Percentiles rank a stretch among this genome's conserved stretches.
These are phyloP conservation scores for Moricandia moricandioides DNA, from an alignment of 345 rosid species.

Conservation along the genomic window DNA sequence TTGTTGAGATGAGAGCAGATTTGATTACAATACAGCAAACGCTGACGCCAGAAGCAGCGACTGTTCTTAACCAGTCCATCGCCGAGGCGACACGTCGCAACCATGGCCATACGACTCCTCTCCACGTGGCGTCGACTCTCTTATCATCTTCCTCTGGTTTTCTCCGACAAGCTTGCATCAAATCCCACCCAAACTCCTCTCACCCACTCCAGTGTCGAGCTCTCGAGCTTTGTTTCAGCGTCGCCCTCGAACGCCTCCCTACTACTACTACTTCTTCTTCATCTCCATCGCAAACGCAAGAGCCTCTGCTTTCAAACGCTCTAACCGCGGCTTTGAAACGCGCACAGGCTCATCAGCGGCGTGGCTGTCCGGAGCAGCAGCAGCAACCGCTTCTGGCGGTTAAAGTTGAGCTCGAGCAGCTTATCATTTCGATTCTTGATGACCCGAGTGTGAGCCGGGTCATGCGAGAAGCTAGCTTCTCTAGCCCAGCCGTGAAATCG, in stretches of 20 bases:
- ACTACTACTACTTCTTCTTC: conserved; percentile 48
- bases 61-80: conserved; percentile 77
- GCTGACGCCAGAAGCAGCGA: conserved; percentile 94
- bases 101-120: conserved; percentile 94
- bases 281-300: conserved; percentile 33
- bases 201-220: conserved; percentile 99
- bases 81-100: conserved; percentile 88
- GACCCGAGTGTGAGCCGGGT: conserved; percentile 97
- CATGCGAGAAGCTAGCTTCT: conserved; percentile 98
- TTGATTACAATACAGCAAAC: conserved; percentile 95
- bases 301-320: conserved; percentile 94
- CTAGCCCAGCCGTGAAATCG: conserved; percentile 91
- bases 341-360: conserved; percentile 97
- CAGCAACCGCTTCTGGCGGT: conserved; percentile 95
- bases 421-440: conserved; percentile 90
- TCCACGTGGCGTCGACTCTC: conserved; percentile 94
- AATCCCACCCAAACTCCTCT: conserved; percentile 95
- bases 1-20: conserved; percentile 79
- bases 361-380: conserved; percentile 98
- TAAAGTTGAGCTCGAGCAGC: conserved; percentile 95
- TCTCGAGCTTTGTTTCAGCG: conserved; percentile 97
- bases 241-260: conserved; percentile 94
- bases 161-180: conserved; percentile 95
- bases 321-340: conserved; percentile 96
- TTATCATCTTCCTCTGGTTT: conserved; percentile 75